Evolutionary conservation across 176 grass and related monocot species (phyloP), one percentile per base, ranked within the genome.

Genomic region (Cocos nucifera): DNA sequence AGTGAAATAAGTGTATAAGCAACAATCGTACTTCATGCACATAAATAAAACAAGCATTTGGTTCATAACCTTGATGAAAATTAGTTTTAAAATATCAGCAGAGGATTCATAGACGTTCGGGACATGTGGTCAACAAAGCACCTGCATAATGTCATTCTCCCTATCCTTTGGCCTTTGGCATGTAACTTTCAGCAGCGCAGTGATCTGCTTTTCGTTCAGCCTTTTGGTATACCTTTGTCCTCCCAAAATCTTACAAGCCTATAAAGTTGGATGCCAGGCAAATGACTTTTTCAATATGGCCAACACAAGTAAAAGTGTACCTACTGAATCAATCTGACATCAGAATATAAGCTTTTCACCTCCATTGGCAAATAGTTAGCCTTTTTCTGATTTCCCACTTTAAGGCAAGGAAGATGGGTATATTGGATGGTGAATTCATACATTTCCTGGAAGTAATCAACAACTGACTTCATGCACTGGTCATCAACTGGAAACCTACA

Each of bases 341-440:
- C 48, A 35, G 64, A 77, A n/a, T 57, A 74, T 9, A 60, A 68
- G 32, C 67, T 24, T 52, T 22, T 23, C 69, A 90, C 92, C 78
- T 97, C 87, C 75, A 97, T 82, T 5, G 84, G 92, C 2, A 91
- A 65, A 69, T 90, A 97, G 28, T 61, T 91, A 4, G 73, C 73
- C 56, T 19, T 87, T 48, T 85, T 57, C 3, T 80, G 74, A 26
- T 23, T 87, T 15, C 92, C 87, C 59, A 87, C 87, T 63, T 91
- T 71, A 9, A 88, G 39, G 53, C 81, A 91, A 22, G 84, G 87
- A 48, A 90, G 61, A 69, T 78, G 58, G 51, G 21, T 66, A 50
- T 85, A 79, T 23, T 60, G 16, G 3, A 91, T 7, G 15, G 80
- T 52, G 28, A 77, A 54, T 0, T 60, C 9, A 61, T 95, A 89